Conservation (phyloP, 805 yeast species). For the Candida sakaeoensis region DNA sequence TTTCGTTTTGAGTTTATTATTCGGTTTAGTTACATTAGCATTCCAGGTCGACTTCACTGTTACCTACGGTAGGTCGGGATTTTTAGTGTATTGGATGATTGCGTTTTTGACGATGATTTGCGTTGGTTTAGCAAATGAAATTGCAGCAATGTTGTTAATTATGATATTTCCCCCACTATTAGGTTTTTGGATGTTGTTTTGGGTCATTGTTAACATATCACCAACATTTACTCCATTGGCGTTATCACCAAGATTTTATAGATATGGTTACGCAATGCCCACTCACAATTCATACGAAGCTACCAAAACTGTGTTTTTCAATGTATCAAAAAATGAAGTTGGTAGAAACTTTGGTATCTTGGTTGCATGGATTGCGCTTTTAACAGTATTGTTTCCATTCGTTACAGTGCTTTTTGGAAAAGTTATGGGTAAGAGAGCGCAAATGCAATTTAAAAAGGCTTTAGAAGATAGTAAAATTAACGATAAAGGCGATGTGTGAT, state of each 20-base stretch:
- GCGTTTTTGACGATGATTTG: conserved; percentile 68
- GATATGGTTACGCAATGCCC: conserved; percentile 69
- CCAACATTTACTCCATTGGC: conserved; percentile 68
- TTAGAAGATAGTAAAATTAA: neutral
- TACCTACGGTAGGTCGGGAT: conserved; percentile 66
- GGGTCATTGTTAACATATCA: conserved; percentile 66
- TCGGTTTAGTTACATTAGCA: conserved; percentile 59
- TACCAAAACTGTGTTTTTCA: conserved; percentile 54
- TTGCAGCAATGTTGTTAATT: conserved; percentile 50
- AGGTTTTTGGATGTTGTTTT: conserved; percentile 69
- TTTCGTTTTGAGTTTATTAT: conserved; percentile 55
- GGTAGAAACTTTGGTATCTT: conserved; percentile 62
- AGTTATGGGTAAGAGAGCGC: conserved; percentile 20
- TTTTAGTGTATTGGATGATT: conserved; percentile 70
- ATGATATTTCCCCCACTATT: conserved; percentile 56
- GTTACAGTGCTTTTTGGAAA: conserved; percentile 40
- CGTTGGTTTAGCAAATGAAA: conserved; percentile 73
- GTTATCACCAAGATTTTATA: conserved; percentile 51
- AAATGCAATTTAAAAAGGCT: neutral
- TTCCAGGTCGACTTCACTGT: conserved; percentile 58
- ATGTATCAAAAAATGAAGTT: conserved; percentile 52
- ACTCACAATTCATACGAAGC: conserved; percentile 63
- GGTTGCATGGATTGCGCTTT: conserved; percentile 56
- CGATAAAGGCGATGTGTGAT: neutral
- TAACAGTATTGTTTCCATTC: conserved; percentile 42